These are phyloP conservation scores for Paramecium caudatum DNA, from an alignment of 73 alveolate species.

Conservation along the genomic window DNA sequence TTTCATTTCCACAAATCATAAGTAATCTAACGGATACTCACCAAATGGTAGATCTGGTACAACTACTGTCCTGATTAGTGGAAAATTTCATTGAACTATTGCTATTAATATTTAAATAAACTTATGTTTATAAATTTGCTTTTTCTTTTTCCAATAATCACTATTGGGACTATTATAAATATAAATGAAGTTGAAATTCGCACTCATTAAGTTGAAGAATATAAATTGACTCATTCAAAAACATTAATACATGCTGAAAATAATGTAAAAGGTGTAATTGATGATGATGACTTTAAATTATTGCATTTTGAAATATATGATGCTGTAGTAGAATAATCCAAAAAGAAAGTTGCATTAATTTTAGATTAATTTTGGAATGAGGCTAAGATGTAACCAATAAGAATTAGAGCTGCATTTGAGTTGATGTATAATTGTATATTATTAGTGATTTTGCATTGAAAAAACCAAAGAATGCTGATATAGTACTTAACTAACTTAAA, in stretches of 20 bases:
- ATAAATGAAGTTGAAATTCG: not conserved
- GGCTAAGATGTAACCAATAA: not conserved
- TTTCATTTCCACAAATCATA: not conserved
- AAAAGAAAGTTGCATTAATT: not conserved
- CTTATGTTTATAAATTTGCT: no score
- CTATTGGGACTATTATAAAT: no score
- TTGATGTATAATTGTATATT: not conserved
- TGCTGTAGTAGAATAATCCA: not conserved
- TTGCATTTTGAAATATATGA: conserved; percentile 15
- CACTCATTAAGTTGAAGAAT: not conserved
- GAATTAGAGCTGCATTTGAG: not conserved
- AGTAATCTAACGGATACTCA: not conserved
- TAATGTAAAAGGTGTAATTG: conserved; percentile 8
- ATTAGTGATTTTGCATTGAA: conserved; percentile 1
- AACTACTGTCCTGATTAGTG: not conserved
- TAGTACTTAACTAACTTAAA: not conserved
- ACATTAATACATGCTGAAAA: not conserved
- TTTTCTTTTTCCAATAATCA: no score
- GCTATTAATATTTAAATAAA: no score
- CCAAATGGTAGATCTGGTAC: not conserved
- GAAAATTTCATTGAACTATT: conserved; percentile 2
- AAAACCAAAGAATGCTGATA: not conserved
- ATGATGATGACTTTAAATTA: not conserved
- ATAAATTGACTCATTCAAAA: conserved; percentile 30
- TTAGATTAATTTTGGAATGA: conserved; percentile 37